Evolutionary conservation across 257 asterid genomes (phyloP).

Genomic region (Pogostemon cablin): DNA sequence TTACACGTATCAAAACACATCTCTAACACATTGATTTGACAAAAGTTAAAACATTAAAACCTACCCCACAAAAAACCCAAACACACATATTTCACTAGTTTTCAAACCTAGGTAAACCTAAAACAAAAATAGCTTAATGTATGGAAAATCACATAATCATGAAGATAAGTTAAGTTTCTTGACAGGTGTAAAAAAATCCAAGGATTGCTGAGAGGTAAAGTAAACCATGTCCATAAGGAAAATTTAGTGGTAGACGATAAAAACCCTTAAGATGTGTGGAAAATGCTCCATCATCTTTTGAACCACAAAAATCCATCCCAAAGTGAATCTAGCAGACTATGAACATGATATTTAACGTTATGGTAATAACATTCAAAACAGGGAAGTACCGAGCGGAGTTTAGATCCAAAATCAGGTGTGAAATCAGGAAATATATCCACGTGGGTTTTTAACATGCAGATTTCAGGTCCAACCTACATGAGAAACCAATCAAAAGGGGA

Average conservation of each 20-base stretch:
- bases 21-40: no score
- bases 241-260: neutral
- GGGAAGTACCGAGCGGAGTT: constrained; percentile 78
- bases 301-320: constrained; percentile 15
- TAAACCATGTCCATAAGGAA: neutral
- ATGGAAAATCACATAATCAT: neutral
- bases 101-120: no score
- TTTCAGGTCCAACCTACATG: constrained; percentile 97
- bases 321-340: constrained; percentile 18
- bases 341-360: constrained; percentile 11
- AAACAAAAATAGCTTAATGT: neutral
- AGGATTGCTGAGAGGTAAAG: neutral
- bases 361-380: constrained; percentile 14
- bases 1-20: no score
- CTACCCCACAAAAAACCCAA: no score
- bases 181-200: no score
- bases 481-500: constrained; percentile 25
- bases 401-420: constrained; percentile 84
- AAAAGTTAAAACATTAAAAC: no score
- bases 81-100: no score
- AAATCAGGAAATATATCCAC: constrained; percentile 97
- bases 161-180: no score
- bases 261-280: constrained; percentile 3
- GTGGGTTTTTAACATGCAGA: constrained; percentile 96
- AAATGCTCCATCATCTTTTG: constrained; percentile 13